These are phyloP conservation scores for Entomortierella beljakovae DNA, from an alignment of 192 early-diverging fungal species.

Conservation along the genomic window DNA sequence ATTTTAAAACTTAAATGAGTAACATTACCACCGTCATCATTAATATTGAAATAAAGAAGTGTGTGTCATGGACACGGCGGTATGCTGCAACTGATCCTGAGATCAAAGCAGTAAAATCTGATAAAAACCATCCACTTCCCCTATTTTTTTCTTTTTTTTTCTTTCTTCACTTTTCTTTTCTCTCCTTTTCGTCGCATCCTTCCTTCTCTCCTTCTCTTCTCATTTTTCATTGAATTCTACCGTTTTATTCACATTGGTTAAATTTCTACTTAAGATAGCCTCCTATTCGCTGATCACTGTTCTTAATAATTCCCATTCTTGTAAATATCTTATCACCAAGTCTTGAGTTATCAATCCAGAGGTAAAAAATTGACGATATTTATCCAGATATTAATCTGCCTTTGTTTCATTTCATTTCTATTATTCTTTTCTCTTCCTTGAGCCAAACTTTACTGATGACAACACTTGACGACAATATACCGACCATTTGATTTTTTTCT, in stretches of 20 bases:
- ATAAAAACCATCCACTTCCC: neutral
- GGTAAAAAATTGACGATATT: too few relatives aligned
- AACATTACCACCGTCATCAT: neutral
- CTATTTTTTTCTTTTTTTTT: neutral
- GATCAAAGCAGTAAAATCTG: neutral
- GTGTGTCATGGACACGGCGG: neutral
- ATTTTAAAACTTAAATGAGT: neutral
- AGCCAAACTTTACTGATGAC: too few relatives aligned
- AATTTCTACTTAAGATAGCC: too few relatives aligned
- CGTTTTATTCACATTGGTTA: neutral
- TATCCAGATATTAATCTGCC: too few relatives aligned
- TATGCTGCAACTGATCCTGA: neutral
- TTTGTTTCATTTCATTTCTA: too few relatives aligned
- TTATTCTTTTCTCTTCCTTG: too few relatives aligned
- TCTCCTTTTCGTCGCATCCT: neutral
- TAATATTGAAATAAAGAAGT: neutral
- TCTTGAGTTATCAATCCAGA: too few relatives aligned
- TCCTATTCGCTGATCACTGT: too few relatives aligned
- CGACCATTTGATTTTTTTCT: too few relatives aligned
- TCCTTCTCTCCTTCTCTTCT: neutral
- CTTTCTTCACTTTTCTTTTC: neutral
- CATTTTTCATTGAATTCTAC: neutral
- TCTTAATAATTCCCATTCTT: too few relatives aligned
- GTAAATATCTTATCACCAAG: too few relatives aligned
- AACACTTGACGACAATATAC: too few relatives aligned